phyloP scores from a whole-genome alignment of 1,284 basidiomycete species.

The Trametes sp. region DNA sequence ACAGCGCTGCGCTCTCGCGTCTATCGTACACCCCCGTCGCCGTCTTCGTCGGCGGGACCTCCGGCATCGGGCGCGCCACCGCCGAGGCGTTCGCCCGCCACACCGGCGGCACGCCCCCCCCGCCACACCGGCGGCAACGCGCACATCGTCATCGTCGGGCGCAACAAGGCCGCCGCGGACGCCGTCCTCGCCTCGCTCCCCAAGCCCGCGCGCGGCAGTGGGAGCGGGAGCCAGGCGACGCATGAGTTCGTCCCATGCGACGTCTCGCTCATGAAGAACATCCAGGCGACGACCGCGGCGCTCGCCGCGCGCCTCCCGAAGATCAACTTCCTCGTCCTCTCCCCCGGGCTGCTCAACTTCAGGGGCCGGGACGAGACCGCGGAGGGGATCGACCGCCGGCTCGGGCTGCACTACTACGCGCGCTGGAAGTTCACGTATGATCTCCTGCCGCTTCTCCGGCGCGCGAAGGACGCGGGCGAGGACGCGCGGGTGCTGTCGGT shows the following conservation, averaged over 20 bases:
- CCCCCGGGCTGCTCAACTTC: constrained; percentile 41
- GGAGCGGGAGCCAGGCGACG: too few relatives aligned
- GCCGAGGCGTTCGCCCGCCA: constrained; percentile 42
- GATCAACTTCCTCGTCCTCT: constrained; percentile 47
- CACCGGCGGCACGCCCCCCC: constrained; percentile 44
- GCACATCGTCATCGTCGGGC: constrained; percentile 47
- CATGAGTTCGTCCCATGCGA: constrained; percentile 49
- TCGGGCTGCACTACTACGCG: constrained; percentile 41
- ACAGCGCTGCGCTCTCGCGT: constrained; percentile 20
- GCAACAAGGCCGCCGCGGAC: constrained; percentile 46
- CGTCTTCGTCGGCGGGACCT: constrained; percentile 48
- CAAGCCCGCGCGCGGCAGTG: constrained; percentile 28
- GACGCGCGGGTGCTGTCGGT: constrained; percentile 40
- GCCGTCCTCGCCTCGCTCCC: constrained; percentile 45
- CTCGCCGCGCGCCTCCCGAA: constrained; percentile 39
- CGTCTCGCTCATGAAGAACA: constrained; percentile 45
- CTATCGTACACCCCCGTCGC: constrained; percentile 40
- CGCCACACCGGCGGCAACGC: constrained; percentile 44
- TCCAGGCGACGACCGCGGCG: constrained; percentile 37
- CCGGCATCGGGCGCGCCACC: constrained; percentile 46
- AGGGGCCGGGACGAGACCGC: constrained; percentile 41
- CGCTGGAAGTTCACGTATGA: constrained; percentile 42
- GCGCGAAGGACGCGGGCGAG: constrained; percentile 37
- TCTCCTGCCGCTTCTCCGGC: constrained; percentile 36
- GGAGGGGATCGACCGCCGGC: constrained; percentile 40